A percentile compares a stretch with the other conserved stretches of the same genome.
Conservation (phyloP, 306 rosid species). For the Lagenaria siceraria region DNA sequence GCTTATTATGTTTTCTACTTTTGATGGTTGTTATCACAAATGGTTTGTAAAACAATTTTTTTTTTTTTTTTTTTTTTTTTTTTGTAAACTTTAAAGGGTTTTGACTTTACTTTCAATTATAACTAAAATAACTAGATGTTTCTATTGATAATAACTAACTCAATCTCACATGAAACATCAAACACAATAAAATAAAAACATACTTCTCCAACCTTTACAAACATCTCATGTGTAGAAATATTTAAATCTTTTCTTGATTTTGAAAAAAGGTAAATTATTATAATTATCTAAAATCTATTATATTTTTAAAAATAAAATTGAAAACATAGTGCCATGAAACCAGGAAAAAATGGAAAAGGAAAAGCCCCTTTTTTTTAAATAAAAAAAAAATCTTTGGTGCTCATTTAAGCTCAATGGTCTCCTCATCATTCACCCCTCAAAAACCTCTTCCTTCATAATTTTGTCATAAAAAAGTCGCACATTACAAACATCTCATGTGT, state of each 20-base stretch:
- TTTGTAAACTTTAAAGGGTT: too few species aligned
- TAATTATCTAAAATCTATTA: too few species aligned
- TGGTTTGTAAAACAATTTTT: too few species aligned
- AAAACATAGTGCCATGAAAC: not conserved
- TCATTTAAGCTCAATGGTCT: not conserved
- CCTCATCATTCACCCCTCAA: conserved; percentile 1
- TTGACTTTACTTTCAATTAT: too few species aligned
- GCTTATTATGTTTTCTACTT: too few species aligned
- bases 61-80: too few species aligned
- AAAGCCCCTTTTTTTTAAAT: not conserved
- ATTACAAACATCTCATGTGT: not conserved
- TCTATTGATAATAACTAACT: too few species aligned
- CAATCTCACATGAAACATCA: too few species aligned
- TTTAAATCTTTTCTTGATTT: not conserved
- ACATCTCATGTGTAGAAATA: not conserved
- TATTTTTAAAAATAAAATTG: not conserved
- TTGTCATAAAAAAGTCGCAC: conserved; percentile 3
- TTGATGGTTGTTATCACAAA: too few species aligned
- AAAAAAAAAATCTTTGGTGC: not conserved
- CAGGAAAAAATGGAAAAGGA: not conserved
- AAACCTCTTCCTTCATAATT: not conserved
- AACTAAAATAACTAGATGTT: too few species aligned
- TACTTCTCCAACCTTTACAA: not conserved
- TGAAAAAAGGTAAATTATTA: not conserved
- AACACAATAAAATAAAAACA: not conserved